Conservation (phyloP, 257 asterid genomes). For the Solanum piurae region DNA sequence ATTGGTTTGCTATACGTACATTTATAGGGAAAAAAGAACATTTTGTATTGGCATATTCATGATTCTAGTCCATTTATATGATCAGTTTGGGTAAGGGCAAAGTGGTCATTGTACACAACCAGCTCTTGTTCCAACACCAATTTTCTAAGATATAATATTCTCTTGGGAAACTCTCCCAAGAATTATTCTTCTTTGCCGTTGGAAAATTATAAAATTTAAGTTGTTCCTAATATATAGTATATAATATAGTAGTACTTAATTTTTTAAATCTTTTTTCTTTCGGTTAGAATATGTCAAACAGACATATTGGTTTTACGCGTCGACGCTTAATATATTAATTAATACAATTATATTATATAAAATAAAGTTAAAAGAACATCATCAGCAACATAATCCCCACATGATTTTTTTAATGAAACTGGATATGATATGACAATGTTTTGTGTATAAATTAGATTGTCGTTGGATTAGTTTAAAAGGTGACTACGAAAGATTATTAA, state of each 20-base stretch:
- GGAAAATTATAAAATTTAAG: background rate
- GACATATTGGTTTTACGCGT: background rate
- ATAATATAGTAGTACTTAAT: background rate
- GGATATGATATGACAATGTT: background rate
- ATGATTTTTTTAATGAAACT: background rate
- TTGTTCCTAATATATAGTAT: background rate
- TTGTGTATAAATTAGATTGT: background rate
- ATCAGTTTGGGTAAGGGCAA: background rate
- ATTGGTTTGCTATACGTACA: background rate
- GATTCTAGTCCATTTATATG: background rate
- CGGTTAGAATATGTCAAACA: background rate
- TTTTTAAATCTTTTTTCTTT: background rate
- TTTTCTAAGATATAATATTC: background rate
- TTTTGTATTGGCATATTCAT: background rate
- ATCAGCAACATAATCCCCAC: background rate
- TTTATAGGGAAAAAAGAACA: background rate
- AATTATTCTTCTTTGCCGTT: background rate
- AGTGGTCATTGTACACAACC: background rate
- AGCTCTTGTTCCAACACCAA: slow-evolving; percentile 8
- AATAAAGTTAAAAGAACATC: background rate
- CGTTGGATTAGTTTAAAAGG: background rate
- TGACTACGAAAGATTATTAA: background rate
- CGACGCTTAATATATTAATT: background rate
- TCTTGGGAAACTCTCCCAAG: background rate
- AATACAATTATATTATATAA: background rate